Evolutionary conservation across 2,329 filamentous ascomycete genomes (phyloP).

Genomic region (Colletotrichum paranaense): DNA sequence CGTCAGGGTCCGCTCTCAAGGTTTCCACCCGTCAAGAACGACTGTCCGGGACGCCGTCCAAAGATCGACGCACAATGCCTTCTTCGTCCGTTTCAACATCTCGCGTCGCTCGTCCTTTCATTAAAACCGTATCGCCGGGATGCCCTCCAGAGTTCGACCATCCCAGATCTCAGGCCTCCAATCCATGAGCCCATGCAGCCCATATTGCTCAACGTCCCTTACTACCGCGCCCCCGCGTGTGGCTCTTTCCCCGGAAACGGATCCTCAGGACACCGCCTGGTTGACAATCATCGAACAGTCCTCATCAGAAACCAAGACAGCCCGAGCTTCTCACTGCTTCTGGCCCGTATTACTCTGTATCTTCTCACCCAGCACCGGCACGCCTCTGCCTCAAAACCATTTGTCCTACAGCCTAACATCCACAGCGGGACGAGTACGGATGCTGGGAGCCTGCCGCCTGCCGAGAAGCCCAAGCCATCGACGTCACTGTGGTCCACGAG

Average conservation of each 20-base stretch:
- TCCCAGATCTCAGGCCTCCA: constrained; percentile 2
- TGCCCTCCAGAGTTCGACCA: not conserved
- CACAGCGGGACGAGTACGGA: not conserved
- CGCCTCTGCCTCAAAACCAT: not conserved
- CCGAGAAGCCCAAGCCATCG: constrained; percentile 25
- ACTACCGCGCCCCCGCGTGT: not conserved
- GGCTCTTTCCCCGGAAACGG: constrained; percentile 19
- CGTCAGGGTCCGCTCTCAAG: constrained; percentile 22
- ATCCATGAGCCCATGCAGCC: not conserved
- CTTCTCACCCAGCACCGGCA: no score
- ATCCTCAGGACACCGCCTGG: not conserved
- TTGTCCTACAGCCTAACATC: constrained; percentile 1
- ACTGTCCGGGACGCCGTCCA: constrained; percentile 7
- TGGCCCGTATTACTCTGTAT: not conserved
- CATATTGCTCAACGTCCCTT: not conserved
- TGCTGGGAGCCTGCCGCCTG: constrained; percentile 1
- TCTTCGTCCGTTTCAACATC: constrained; percentile 21
- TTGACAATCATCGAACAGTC: not conserved
- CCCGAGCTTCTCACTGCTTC: not conserved
- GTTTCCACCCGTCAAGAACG: constrained; percentile 20
- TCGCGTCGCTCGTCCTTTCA: constrained; percentile 30
- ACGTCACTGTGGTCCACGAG: constrained; percentile 24
- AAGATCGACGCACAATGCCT: constrained; percentile 19
- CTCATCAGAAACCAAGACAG: constrained; percentile 17
- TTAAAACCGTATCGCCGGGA: constrained; percentile 15